Conservation (phyloP, 441 rosid species). For the Rhodomyrtus psidioides region DNA sequence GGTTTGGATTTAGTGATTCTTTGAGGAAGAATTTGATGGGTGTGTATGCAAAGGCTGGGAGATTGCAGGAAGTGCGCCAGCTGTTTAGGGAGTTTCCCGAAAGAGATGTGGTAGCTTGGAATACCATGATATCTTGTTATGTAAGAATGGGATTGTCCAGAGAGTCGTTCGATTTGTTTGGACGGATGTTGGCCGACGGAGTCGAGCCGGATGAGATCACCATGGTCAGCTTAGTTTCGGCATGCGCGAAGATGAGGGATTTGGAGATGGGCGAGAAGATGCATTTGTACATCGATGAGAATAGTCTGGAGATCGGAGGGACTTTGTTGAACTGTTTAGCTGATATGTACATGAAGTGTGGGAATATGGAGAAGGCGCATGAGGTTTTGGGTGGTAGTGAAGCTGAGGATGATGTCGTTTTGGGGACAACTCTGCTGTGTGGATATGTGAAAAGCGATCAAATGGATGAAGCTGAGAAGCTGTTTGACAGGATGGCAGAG, state of each 20-base stretch:
- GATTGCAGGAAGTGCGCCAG: not conserved
- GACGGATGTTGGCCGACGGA: not conserved
- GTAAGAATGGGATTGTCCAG: not conserved
- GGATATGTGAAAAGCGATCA: not conserved
- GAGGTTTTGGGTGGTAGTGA: not conserved
- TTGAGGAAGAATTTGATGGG: conserved; percentile 18
- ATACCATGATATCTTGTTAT: not conserved
- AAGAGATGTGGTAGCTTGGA: not conserved
- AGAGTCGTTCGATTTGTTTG: not conserved
- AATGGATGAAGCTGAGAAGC: not conserved
- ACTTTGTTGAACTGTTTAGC: conserved; percentile 2
- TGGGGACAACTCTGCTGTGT: not conserved
- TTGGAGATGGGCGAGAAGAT: not conserved
- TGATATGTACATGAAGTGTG: conserved; percentile 16
- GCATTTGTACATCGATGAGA: not conserved
- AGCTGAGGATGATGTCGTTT: not conserved
- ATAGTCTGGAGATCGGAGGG: not conserved
- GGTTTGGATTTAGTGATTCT: conserved; percentile 9
- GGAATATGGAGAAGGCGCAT: conserved; percentile 5
- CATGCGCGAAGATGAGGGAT: not conserved
- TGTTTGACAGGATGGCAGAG: not conserved
- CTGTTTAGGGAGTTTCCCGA: not conserved
- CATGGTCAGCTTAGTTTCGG: not conserved
- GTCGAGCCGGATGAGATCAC: not conserved
- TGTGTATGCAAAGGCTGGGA: conserved; percentile 10